A percentile compares a stretch with the other conserved stretches of the same genome.
Conservation (phyloP, 768 basidiomycete genomes). For the Galerina sulciceps region DNA sequence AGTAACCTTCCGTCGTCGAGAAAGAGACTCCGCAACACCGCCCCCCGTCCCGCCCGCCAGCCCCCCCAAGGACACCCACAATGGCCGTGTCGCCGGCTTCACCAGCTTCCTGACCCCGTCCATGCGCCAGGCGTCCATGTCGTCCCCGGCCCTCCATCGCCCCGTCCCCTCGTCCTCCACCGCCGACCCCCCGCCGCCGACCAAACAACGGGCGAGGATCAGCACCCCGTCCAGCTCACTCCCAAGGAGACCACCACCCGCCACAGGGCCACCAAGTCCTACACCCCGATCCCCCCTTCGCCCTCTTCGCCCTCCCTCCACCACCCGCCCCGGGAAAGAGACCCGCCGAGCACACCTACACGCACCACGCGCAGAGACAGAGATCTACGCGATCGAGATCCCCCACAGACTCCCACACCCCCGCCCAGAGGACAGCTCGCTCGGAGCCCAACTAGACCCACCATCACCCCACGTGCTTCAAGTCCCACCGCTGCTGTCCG, state of each 20-base stretch:
- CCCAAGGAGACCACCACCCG: conserved; percentile 19
- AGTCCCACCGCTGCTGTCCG: conserved; percentile 2
- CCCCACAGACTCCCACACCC: conserved; percentile 7
- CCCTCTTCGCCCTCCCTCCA: conserved; percentile 24
- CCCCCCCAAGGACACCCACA: conserved; percentile 32
- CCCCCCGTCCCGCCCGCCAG: conserved; percentile 7
- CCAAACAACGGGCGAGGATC: conserved; percentile 44
- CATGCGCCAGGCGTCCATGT: conserved; percentile 71
- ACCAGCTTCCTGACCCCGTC: conserved; percentile 69
- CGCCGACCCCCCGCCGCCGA: conserved; percentile 49
- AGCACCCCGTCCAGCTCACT: conserved; percentile 25
- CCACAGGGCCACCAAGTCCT: conserved; percentile 37
- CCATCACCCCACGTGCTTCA: conserved; percentile 7
- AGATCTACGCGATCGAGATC: conserved; percentile 2
- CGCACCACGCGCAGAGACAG: conserved; percentile 1
- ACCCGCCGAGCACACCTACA: not conserved
- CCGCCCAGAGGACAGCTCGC: conserved; percentile 6
- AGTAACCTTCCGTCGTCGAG: conserved; percentile 29
- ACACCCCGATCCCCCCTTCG: conserved; percentile 31
- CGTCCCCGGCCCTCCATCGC: conserved; percentile 73
- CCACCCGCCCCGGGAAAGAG: conserved; percentile 5
- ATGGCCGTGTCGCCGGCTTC: conserved; percentile 54
- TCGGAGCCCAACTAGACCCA: conserved; percentile 4
- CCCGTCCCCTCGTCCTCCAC: conserved; percentile 53
- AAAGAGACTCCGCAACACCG: conserved; percentile 5